phyloP scores from a whole-genome alignment of 768 basidiomycete species.

The Pisolithus tinctorius region DNA sequence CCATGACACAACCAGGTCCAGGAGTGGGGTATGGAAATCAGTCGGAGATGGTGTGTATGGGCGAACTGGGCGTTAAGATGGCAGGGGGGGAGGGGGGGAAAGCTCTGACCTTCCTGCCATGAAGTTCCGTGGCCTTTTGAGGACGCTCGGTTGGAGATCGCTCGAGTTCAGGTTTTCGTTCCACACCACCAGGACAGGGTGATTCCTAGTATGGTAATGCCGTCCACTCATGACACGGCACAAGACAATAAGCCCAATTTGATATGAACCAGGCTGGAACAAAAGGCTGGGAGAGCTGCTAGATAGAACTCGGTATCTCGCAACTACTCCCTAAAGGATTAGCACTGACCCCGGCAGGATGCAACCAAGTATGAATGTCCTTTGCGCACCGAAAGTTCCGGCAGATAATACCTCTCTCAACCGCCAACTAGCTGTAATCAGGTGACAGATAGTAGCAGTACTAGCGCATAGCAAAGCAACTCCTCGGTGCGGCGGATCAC shows the following conservation, averaged over 20 bases:
- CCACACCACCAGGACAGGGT: constrained; percentile 4
- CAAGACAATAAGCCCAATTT: constrained; percentile 41
- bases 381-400: too few species aligned
- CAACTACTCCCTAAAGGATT: constrained; percentile 1
- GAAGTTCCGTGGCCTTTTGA: constrained; percentile 34
- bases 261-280: constrained; percentile 23
- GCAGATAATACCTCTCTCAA: too few species aligned
- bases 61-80: constrained; percentile 16
- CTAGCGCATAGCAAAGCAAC: too few species aligned
- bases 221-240: constrained; percentile 11
- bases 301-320: constrained; percentile 27
- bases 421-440: too few species aligned
- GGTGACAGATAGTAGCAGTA: too few species aligned
- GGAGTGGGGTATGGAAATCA: constrained; percentile 4
- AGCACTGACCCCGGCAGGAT: too few species aligned
- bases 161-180: constrained; percentile 9
- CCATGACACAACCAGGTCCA: constrained; percentile 35
- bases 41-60: constrained; percentile 16
- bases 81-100: constrained; percentile 3
- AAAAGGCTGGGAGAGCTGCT: constrained; percentile 25
- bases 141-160: constrained; percentile 22
- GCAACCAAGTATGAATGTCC: too few species aligned
- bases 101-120: constrained; percentile 1
- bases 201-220: constrained; percentile 18
- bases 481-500: not conserved